Evolutionary conservation across 2,329 filamentous ascomycete species (phyloP), one percentile per base, ranked within the genome.

Genomic region (Xylaria sp.): DNA sequence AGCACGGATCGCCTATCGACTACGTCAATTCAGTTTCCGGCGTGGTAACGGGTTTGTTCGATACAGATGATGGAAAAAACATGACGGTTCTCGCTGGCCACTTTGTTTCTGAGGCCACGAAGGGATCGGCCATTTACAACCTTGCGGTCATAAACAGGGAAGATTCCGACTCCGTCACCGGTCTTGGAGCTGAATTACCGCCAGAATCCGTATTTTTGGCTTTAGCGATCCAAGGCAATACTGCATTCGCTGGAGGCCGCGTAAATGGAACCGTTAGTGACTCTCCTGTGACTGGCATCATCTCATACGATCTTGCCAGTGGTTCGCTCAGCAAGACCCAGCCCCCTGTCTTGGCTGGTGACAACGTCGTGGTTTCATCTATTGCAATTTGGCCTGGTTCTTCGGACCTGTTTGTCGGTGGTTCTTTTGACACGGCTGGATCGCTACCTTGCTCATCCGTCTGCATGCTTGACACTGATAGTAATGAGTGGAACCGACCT

Each of bases 81-180:
- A 80, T 95, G 59, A 97, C 94, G 0, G 83, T 97, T 46, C 80
- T 97, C 34, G 94, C 87, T 53, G 94, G 94, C 1, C 91, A 92
- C 68, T 99, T 99, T 72, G 83, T 83, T 6, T 87, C 90, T 0
- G 84, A 79, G 35, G 83, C 83, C 11, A 82, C 81, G 6, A 83
- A 92, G 66, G 90, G 87, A 19, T 85, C 87, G 2, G 80, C 81
- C 4, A 80, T 97, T 61, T 80, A 91, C 65, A 97, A 97, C 68
- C 78, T 99, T 13, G 79, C 89, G 44, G 83, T 99, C 64, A 84
- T 97, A 62, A 90, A 97, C 72, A 87, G 88, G 49, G 83, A 85
- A n/a, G 79, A 90, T 61, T 79, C 79, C 23, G 78, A 88, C 66
- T 77, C 79, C 2, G 79, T 95, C 13, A 86, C 81, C 30, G 93